A percentile compares a stretch with the other conserved stretches of the same genome.
phyloP scores from a whole-genome alignment of 1,284 basidiomycete species.

The Microbotryum violaceum region DNA sequence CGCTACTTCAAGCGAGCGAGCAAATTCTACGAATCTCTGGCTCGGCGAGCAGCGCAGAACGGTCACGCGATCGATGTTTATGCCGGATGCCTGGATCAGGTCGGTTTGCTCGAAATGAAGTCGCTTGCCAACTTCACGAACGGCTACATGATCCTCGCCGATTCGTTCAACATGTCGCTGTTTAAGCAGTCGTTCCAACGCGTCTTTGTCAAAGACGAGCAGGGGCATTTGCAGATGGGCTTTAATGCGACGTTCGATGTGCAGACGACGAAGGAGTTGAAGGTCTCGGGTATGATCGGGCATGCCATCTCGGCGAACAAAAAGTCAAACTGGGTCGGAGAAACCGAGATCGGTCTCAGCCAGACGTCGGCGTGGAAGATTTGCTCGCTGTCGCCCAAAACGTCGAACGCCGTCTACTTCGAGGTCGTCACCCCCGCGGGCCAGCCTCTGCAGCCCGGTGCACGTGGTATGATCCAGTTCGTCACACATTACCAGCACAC shows the following conservation, averaged over 20 bases:
- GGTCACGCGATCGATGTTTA: slow-evolving; percentile 94
- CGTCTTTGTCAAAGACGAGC: slow-evolving; percentile 86
- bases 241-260: slow-evolving; percentile 99
- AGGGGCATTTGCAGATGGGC: slow-evolving; percentile 90
- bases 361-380: slow-evolving; percentile 99
- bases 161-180: slow-evolving; percentile 96
- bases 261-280: slow-evolving; percentile 96
- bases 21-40: slow-evolving; percentile 95
- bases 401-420: slow-evolving; percentile 90
- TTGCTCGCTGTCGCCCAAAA: slow-evolving; percentile 80
- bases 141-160: slow-evolving; percentile 90
- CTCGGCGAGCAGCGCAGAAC: slow-evolving; percentile 88
- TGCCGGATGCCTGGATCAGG: slow-evolving; percentile 95
- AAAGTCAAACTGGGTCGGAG: slow-evolving; percentile 92
- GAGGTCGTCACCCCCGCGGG: slow-evolving; percentile 99
- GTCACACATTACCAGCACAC: slow-evolving; percentile 98
- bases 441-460: slow-evolving; percentile 81
- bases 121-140: slow-evolving; percentile 90
- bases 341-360: slow-evolving; percentile 98
- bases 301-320: slow-evolving; percentile 96
- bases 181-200: slow-evolving; percentile 98
- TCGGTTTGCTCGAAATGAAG: slow-evolving; percentile 97
- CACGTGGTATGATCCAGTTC: slow-evolving; percentile 93
- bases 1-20: slow-evolving; percentile 96
- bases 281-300: slow-evolving; percentile 95